Evolutionary conservation across 495 filamentous ascomycete species (phyloP), one percentile per base, ranked within the genome.

Genomic region (Daldinia concentrica): DNA sequence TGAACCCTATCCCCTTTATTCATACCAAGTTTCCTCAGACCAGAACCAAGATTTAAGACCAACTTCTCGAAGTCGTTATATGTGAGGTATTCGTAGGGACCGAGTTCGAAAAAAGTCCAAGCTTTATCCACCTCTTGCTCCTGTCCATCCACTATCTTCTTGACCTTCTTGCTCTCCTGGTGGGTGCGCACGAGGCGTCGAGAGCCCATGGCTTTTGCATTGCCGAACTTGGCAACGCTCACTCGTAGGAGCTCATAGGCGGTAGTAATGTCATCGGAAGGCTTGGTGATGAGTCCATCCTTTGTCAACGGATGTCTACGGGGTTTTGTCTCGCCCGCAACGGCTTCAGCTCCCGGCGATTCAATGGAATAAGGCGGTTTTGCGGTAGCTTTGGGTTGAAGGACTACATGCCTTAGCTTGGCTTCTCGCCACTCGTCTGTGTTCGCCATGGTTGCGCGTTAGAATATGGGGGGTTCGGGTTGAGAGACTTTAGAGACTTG

Each of bases 31-130:
- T 93, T 91, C 75, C 91, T 87, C 80, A 94, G 81, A 55, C 92
- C 95, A 34, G 86, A 82, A 54, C 95, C 95, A 54, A 96, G 74
- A 74, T 92, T 85, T 32, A 94, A 81, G 36, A 86, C 87, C 68
- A 92, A 79, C 76, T 88, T 86, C 83, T 97, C 91, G 77, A 96
- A 98, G 76, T 98, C 93, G 63, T 89, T 87, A 83, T 95, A 99
- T 75, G 87, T 92, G 77, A 92, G 87, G 83, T 91, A 99, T 65
- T 88, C 87, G 83, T 97, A 99, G 66, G 82, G 87, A 77, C 92
- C 92, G 78, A 96, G 88, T 83, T 99, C 95, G 79, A 94, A 98
- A 82, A 92, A 99, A 56, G 89, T 91, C 95, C 95, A 99, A 68
- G 92, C 86, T 90, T 99, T 99, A 77, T 97, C 92, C 24, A 97